These are phyloP conservation scores for Boletus speciosus DNA, from an alignment of 768 basidiomycete genomes.

Conservation along the genomic window DNA sequence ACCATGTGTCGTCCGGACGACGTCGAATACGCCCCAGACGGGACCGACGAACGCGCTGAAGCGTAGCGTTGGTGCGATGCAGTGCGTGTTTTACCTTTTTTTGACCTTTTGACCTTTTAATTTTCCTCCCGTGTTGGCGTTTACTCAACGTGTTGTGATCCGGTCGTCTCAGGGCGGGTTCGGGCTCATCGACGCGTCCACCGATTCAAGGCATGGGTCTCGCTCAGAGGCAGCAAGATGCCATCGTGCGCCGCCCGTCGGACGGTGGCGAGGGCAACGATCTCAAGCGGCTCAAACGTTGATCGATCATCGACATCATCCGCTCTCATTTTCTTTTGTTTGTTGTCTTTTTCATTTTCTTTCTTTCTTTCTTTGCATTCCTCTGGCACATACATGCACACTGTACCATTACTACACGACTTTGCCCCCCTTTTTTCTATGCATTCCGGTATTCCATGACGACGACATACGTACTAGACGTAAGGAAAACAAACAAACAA, in stretches of 20 bases:
- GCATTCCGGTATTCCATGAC: neutral
- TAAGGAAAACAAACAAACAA: neutral
- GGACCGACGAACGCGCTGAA: constrained; percentile 25
- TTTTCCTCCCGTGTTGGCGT: neutral
- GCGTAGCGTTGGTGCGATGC: constrained; percentile 34
- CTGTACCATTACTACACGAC: neutral
- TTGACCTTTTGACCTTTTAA: too few relatives aligned
- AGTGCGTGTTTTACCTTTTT: constrained; percentile 18
- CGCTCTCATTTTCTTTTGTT: neutral
- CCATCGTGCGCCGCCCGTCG: constrained; percentile 17
- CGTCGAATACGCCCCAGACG: neutral
- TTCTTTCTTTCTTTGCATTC: neutral
- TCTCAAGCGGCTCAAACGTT: constrained; percentile 44
- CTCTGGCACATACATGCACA: neutral
- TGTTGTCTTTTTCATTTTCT: neutral
- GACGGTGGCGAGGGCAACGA: constrained; percentile 24
- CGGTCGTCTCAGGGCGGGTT: constrained; percentile 11
- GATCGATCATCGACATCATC: neutral
- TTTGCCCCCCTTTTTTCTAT: too few relatives aligned
- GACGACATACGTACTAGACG: neutral
- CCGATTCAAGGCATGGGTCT: constrained; percentile 40
- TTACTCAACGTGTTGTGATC: neutral
- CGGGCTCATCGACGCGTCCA: constrained; percentile 19
- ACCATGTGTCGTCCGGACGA: constrained; percentile 8
- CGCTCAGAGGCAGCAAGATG: constrained; percentile 26